Evolutionary conservation across 2,329 filamentous ascomycete genomes (phyloP), one percentile per base, ranked within the genome.

Genomic region (Basipetospora chlamydospora): DNA sequence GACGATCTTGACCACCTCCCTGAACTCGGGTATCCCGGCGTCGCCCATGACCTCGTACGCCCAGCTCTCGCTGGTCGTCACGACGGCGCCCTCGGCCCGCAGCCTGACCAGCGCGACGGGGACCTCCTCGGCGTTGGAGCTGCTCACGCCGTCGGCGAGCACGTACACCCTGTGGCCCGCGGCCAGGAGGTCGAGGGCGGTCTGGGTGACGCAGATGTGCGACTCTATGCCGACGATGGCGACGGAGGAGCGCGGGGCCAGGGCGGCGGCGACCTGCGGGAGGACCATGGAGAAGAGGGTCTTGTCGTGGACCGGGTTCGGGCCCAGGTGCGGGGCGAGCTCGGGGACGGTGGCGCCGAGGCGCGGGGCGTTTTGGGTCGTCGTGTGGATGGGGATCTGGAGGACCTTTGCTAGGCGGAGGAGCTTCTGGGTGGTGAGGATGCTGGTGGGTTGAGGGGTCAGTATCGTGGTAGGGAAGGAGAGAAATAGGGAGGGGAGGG

Each of bases 131-230:
- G 64, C 61, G 60, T 95, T 93, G 55, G 82, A 85, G 59, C 80
- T 88, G 51, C 80, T 87, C 28, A 96, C 87, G 22, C 76, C 88
- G 56, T 96, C 88, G 36, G 86, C 84, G 22, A 95, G 65, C 26
- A 96, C 64, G 55, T 92, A 94, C 6, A 95, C 88, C 37, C 66
- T 64, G 56, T 94, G 83, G 1, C 86, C 86, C 2, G 68, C 67
- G 16, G 65, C 63, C 29, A 90, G 61, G 33, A 93, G 61, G 60
- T 95, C 88, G 28, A 95, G 66, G 12, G 83, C 75, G 28, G 88
- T 95, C 66, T 96, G 88, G 42, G 84, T 87, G 21, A 96, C 77
- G 64, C 88, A 96, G 53, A 96, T 90, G 59, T 96, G 88, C 28
- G 75, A 73, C 60, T 96, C 88, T 52, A 96, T 94, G 26, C 88